phyloP scores from a whole-genome alignment of 768 basidiomycete species.

The Kwoniella pini region DNA sequence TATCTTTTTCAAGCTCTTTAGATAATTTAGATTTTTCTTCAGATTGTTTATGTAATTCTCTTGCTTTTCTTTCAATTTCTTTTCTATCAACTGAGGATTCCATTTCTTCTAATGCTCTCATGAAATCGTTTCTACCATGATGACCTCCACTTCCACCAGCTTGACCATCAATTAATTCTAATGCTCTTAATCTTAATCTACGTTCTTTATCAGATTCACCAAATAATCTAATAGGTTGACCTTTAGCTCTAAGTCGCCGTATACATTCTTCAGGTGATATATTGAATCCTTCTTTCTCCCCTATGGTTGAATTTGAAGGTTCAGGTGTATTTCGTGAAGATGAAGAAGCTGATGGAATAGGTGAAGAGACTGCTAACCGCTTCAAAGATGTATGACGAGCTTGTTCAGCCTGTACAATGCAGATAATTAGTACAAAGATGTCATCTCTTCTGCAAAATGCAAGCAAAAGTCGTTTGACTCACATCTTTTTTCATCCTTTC shows the following conservation, averaged over 20 bases:
- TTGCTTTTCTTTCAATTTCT: slow-evolving; percentile 23
- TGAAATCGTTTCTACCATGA: slow-evolving; percentile 85
- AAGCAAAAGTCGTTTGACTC: not conserved
- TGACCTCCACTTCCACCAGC: slow-evolving; percentile 26
- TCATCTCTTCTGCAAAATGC: not conserved
- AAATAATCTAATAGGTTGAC: slow-evolving; percentile 91
- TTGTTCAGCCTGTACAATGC: slow-evolving; percentile 31
- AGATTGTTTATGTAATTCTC: slow-evolving; percentile 42
- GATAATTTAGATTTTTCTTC: slow-evolving; percentile 62
- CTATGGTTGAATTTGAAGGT: slow-evolving; percentile 54
- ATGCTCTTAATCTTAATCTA: slow-evolving; percentile 79
- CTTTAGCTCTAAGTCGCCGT: slow-evolving; percentile 82
- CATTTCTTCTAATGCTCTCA: slow-evolving; percentile 56
- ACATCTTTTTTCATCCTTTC: slow-evolving; percentile 36
- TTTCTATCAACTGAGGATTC: slow-evolving; percentile 64
- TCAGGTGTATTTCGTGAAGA: slow-evolving; percentile 58
- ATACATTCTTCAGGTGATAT: slow-evolving; percentile 91
- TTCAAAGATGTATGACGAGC: slow-evolving; percentile 24
- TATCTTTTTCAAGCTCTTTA: slow-evolving; percentile 12
- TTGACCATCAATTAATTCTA: slow-evolving; percentile 88
- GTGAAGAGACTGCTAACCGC: slow-evolving; percentile 27
- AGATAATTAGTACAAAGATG: too few relatives aligned
- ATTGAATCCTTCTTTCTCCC: slow-evolving; percentile 63
- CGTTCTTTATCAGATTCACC: slow-evolving; percentile 95
- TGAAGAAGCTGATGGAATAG: not conserved